A percentile compares a stretch with the other conserved stretches of the same genome.
phyloP scores from a whole-genome alignment of 148 eudicot genomes.

The Dysphania ambrosioides region DNA sequence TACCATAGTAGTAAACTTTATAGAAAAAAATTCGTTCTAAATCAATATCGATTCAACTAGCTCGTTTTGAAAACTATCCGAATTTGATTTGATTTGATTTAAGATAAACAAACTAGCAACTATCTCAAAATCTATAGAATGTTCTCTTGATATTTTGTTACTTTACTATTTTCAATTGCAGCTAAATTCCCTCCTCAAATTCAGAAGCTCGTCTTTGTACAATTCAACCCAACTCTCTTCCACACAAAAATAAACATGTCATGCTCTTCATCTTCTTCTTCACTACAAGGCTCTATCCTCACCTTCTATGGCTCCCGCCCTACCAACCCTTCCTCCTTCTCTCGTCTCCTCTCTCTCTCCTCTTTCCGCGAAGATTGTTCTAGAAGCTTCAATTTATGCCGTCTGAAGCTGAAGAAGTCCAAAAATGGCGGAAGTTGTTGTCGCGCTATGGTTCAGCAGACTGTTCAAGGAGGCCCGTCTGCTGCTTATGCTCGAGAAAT shows the following conservation, averaged over 20 bases:
- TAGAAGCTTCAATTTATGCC: constrained; percentile 8
- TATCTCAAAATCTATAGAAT: too few species aligned
- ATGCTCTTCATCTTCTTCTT: not conserved
- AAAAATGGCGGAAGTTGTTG: constrained; percentile 14
- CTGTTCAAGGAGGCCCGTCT: constrained; percentile 67
- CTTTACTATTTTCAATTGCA: too few species aligned
- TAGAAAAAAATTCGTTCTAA: too few species aligned
- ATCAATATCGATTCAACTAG: too few species aligned
- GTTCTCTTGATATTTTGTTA: too few species aligned
- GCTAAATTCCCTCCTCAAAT: not conserved
- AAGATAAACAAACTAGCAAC: too few species aligned
- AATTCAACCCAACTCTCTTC: not conserved
- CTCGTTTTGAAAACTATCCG: too few species aligned
- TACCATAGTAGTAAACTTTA: too few species aligned
- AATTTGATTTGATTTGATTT: too few species aligned
- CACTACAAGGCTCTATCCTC: constrained; percentile 10
- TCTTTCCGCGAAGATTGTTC: not conserved
- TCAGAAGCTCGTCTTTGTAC: not conserved
- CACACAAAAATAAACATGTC: not conserved
- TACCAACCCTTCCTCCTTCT: not conserved
- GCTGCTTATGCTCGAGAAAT: constrained; percentile 79
- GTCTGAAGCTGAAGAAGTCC: constrained; percentile 20
- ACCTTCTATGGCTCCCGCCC: constrained; percentile 8
- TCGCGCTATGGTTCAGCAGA: constrained; percentile 55
- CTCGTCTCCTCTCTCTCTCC: not conserved